Evolutionary conservation across 2,329 filamentous ascomycete genomes (phyloP).

Genomic region (Aspergillus thermomutatus): DNA sequence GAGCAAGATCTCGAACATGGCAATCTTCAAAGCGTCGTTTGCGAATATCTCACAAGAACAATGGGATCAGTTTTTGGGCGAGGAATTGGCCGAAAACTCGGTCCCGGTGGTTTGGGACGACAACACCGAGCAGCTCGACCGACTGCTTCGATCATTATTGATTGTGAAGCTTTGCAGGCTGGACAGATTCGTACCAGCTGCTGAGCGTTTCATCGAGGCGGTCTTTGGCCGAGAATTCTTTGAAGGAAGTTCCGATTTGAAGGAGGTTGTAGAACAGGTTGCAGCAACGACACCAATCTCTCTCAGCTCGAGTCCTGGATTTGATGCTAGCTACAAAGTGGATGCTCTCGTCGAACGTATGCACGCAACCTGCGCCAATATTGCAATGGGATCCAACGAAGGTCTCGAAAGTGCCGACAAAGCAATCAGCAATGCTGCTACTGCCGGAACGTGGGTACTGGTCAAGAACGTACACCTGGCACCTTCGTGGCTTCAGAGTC

Average conservation of each 20-base stretch:
- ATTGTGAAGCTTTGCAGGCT: conserved; percentile 93
- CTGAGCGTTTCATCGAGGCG: conserved; percentile 81
- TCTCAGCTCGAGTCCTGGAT: conserved; percentile 90
- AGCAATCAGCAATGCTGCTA: conserved; percentile 87
- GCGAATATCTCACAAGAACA: conserved; percentile 58
- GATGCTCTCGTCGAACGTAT: conserved; percentile 86
- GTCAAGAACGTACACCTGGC: conserved; percentile 99
- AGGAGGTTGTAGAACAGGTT: conserved; percentile 79
- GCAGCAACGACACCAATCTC: conserved; percentile 81
- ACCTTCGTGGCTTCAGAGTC: conserved; percentile 91
- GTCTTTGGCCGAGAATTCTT: conserved; percentile 84
- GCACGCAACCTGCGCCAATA: conserved; percentile 83
- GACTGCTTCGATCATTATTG: conserved; percentile 76
- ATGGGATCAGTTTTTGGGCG: conserved; percentile 79
- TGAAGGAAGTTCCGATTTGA: conserved; percentile 80
- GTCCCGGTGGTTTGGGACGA: conserved; percentile 75
- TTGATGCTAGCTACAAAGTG: conserved; percentile 98
- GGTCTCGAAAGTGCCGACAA: conserved; percentile 90
- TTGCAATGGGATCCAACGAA: conserved; percentile 98
- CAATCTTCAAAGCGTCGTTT: conserved; percentile 69
- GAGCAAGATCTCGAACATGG: conserved; percentile 63
- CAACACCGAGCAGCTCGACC: conserved; percentile 63
- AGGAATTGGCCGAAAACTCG: conserved; percentile 81
- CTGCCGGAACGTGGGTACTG: conserved; percentile 90
- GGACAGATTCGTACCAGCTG: conserved; percentile 88